A percentile compares a stretch with the other conserved stretches of the same genome.
Conservation (phyloP, 305 asterid species). For the Fraxinus dipetala region DNA sequence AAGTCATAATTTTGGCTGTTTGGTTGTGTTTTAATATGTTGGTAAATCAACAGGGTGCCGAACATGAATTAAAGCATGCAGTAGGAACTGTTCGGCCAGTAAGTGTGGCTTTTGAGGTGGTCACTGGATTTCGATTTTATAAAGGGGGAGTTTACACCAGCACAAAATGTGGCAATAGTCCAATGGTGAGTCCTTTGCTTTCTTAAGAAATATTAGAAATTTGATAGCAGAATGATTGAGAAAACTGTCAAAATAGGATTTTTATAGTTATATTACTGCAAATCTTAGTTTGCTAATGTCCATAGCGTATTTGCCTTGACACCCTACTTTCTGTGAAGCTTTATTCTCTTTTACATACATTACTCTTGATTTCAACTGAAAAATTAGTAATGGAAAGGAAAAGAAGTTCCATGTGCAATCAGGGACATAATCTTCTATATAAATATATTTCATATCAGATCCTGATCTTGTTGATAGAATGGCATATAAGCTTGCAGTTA, state of each 20-base stretch:
- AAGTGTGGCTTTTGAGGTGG: conserved; percentile 90
- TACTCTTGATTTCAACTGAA: not conserved
- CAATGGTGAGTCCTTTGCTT: conserved; percentile 55
- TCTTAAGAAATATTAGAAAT: not conserved
- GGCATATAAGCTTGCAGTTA: too few species aligned
- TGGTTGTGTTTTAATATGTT: conserved; percentile 11
- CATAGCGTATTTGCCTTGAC: not conserved
- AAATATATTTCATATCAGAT: too few species aligned
- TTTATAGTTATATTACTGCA: not conserved
- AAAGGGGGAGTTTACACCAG: conserved; percentile 71
- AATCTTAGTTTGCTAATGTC: not conserved
- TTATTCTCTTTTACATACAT: not conserved
- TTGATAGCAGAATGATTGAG: not conserved
- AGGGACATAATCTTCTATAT: conserved; percentile 10
- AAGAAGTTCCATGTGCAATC: not conserved
- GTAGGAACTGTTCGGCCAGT: conserved; percentile 83
- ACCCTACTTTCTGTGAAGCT: not conserved
- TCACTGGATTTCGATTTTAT: conserved; percentile 51
- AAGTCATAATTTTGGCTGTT: not conserved
- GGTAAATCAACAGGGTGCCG: conserved; percentile 62
- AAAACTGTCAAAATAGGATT: too few species aligned
- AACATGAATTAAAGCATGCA: conserved; percentile 80
- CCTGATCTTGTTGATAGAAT: too few species aligned
- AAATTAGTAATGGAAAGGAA: not conserved
- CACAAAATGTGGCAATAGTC: conserved; percentile 57